Conservation (phyloP, 176 grass and related monocot species). For the Oryza australiensis region DNA sequence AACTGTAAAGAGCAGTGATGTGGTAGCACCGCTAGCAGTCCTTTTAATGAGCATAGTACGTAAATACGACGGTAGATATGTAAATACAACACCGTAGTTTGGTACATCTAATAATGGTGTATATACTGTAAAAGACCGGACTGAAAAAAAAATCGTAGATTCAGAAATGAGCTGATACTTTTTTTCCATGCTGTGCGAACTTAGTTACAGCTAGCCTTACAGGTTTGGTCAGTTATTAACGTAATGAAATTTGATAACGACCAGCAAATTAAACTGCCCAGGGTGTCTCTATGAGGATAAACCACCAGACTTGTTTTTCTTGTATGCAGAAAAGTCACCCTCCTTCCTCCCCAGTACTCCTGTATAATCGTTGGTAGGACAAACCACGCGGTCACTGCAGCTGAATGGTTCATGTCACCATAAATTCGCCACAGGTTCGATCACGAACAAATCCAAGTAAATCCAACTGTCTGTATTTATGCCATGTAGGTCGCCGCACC, state of each 20-base stretch:
- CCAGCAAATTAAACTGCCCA: background rate
- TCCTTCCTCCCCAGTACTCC: background rate
- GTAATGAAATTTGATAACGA: background rate
- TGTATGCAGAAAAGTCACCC: background rate
- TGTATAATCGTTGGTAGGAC: background rate
- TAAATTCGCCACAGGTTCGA: conserved; percentile 38
- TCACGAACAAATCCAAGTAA: conserved; percentile 24
- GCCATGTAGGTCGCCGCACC: conserved; percentile 29
- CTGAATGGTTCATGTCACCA: conserved; percentile 19
- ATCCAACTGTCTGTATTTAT: conserved; percentile 50
- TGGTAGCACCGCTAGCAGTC: too few species aligned
- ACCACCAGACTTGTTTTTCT: background rate
- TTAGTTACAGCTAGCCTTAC: background rate
- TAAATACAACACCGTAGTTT: background rate
- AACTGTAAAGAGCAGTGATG: too few species aligned
- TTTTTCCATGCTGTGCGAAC: background rate
- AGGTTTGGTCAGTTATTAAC: background rate
- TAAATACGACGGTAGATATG: background rate
- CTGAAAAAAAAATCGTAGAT: too few species aligned
- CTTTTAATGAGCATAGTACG: too few species aligned
- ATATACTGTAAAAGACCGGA: background rate
- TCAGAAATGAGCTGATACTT: background rate
- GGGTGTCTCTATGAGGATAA: background rate
- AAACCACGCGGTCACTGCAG: background rate
- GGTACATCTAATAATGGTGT: background rate